Evolutionary conservation across 108 stramenopile species (phyloP), one percentile per base, ranked within the genome.

Genomic region (Fragilaria radians): DNA sequence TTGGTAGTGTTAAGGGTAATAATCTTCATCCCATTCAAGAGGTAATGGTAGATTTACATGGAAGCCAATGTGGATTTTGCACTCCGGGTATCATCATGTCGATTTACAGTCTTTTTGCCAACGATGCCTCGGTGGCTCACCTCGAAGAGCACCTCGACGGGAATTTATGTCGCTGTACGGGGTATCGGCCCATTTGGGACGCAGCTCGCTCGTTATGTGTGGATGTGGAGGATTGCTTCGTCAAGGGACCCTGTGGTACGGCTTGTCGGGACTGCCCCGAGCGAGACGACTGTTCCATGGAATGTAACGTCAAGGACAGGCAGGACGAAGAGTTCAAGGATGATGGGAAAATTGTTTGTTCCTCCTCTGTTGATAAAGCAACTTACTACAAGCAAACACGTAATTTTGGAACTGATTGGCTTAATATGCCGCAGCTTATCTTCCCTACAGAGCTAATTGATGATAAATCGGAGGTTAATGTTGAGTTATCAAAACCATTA

Each of bases 141-240:
- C 56, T 97, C n/a, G 94, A 97, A 71, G 94, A 93, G 61, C 82
- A 85, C 53, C 33, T 97, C 61, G 96, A 97, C 68, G 96, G 96
- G 25, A 97, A 97, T 68, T 65, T 97, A 4, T 97, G 96, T 66
- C 81, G 96, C 0, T 97, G 96, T 64, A 97, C 96, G 18, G 94
- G 93, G 0, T 97, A 97, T 54, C 85, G 96, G 17, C 96, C 96
- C 27, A 95, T 97, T 61, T 91, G 95, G 88, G 96, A 97, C 70
- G 94, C 95, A 0, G 96, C 96, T 25, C 59, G 83, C 14, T 72
- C 78, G 0, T 42, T 93, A 32, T 87, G 85, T 45, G 69, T 66
- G 22, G 85, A 77, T 66, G 73, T 65, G 5, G 76, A 62, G 33
- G 78, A 68, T 18, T 54, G 33, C n/a, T 27, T 71, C 3, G 66